A percentile compares a stretch with the other conserved stretches of the same genome.
Conservation (phyloP, 352 stramenopile species). For the Globisporangium canariense region DNA sequence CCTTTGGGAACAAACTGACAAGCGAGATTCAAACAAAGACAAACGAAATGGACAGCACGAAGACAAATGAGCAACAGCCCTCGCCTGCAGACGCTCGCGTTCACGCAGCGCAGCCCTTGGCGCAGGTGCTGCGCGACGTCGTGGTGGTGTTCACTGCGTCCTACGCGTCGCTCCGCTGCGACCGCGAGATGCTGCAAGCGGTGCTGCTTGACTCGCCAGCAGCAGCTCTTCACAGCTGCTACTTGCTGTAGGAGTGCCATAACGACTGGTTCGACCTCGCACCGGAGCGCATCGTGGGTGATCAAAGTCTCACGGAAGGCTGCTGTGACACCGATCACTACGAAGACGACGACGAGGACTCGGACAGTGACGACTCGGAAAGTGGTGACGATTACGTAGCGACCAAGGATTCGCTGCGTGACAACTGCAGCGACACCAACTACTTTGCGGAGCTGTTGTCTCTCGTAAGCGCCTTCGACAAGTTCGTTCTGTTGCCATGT, state of each 20-base stretch:
- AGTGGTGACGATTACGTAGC: neutral
- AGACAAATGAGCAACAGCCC: no score
- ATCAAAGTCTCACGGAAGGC: neutral
- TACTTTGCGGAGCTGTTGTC: neutral
- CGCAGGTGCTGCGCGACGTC: neutral
- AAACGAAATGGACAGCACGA: no score
- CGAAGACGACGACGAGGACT: neutral
- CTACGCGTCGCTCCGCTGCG: neutral
- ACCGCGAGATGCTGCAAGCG: neutral
- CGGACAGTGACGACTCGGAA: no score
- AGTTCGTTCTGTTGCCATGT: constrained; percentile 4
- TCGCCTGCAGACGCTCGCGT: no score
- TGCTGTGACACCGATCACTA: neutral
- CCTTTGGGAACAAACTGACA: no score
- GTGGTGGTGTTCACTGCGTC: neutral
- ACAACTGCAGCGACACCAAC: neutral
- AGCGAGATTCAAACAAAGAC: no score
- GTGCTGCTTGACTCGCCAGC: neutral
- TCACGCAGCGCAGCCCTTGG: neutral
- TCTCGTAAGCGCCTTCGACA: neutral
- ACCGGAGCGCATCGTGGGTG: constrained; percentile 1
- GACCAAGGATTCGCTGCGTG: neutral
- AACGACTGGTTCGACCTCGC: constrained; percentile 8
- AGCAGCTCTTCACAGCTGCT: neutral
- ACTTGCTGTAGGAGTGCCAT: constrained; percentile 4